These are phyloP conservation scores for Tarenaya hassleriana DNA, from an alignment of 345 rosid species.

Conservation along the genomic window DNA sequence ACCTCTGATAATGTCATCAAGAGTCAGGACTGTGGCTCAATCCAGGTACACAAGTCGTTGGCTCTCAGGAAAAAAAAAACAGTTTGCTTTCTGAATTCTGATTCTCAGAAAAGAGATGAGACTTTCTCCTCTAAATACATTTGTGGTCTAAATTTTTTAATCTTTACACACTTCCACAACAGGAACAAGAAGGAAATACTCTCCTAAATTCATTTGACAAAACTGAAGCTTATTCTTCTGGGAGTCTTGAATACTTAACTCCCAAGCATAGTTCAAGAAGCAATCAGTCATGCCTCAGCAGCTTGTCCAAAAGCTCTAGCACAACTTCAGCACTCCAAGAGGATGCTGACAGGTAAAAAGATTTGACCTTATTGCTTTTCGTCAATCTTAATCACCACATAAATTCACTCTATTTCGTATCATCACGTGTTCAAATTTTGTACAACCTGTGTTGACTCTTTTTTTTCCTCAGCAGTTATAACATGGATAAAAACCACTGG, in stretches of 20 bases:
- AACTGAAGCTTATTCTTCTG: conserved; percentile 25
- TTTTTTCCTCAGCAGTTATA: conserved; percentile 28
- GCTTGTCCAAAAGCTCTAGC: conserved; percentile 32
- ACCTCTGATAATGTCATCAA: conserved; percentile 21
- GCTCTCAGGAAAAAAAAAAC: too few relatives aligned
- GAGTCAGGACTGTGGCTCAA: conserved; percentile 33
- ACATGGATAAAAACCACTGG: conserved; percentile 46
- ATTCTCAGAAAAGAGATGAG: not conserved
- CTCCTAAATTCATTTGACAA: conserved; percentile 24
- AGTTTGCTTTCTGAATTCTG: conserved; percentile 14
- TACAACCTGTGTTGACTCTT: conserved; percentile 20
- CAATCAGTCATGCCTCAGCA: conserved; percentile 30
- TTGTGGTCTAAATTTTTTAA: conserved; percentile 5
- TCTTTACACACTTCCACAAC: conserved; percentile 20
- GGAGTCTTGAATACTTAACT: conserved; percentile 40
- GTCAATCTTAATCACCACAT: too few relatives aligned
- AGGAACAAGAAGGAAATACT: conserved; percentile 28
- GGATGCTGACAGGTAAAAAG: conserved; percentile 31
- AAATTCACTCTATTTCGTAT: conserved; percentile 12
- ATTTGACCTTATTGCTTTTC: conserved; percentile 6
- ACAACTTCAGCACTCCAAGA: conserved; percentile 30
- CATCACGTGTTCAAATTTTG: not conserved
- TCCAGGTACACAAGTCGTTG: conserved; percentile 50
- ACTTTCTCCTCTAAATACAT: conserved; percentile 7
- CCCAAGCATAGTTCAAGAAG: conserved; percentile 32